Conservation (phyloP, 73 alveolate genomes). For the Tetrahymena elliotti region DNA sequence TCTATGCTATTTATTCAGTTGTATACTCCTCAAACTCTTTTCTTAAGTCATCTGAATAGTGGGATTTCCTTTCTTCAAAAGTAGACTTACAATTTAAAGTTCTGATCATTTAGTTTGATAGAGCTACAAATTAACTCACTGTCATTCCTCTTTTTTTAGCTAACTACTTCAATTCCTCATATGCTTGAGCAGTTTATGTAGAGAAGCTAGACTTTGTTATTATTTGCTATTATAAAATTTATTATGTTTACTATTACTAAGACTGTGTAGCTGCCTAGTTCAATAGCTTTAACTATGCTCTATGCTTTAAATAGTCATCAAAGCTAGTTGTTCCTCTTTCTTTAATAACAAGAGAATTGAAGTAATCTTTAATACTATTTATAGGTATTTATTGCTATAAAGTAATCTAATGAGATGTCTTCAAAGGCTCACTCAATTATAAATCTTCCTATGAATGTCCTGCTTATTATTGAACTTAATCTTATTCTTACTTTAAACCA, state of each 20-base stretch:
- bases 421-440: not conserved
- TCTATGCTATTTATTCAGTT: not conserved
- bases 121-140: not conserved
- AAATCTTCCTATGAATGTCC: not conserved
- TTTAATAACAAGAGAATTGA: not conserved
- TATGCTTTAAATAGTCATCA: not conserved
- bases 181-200: not conserved
- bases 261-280: not conserved
- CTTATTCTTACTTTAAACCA: not conserved
- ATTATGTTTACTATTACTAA: not conserved
- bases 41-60: not conserved
- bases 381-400: not conserved
- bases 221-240: not conserved
- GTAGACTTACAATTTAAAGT: not conserved
- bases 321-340: not conserved
- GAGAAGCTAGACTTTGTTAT: not conserved
- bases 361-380: not conserved
- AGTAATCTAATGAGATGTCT: not conserved
- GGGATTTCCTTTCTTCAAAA: not conserved
- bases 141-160: not conserved
- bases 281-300: not conserved
- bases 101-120: not conserved
- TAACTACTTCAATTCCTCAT: not conserved
- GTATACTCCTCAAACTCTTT: not conserved
- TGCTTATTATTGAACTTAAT: not conserved